phyloP scores from a whole-genome alignment of 2,329 filamentous ascomycete genomes.

The Colletotrichum musicola region DNA sequence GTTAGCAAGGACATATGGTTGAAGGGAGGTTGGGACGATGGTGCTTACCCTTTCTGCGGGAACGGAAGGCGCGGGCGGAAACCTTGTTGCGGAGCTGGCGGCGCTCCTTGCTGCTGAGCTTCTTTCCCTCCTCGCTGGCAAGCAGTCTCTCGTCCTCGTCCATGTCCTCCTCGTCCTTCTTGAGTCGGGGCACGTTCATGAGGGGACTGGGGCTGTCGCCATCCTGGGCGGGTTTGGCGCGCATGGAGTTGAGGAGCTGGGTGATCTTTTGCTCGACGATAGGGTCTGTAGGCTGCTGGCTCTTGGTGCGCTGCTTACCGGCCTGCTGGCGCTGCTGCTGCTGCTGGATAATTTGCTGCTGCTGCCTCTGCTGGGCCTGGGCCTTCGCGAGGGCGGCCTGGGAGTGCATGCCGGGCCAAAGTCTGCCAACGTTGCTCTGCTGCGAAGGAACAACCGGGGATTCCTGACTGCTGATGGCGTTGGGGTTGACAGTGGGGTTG shows the following conservation, averaged over 20 bases:
- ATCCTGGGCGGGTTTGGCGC: conserved; percentile 74
- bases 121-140: conserved; percentile 98
- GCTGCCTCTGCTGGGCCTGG: conserved; percentile 75
- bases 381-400: conserved; percentile 85
- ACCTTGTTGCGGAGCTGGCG: conserved; percentile 99
- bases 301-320: conserved; percentile 63
- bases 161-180: conserved; percentile 99
- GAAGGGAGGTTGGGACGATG: not conserved
- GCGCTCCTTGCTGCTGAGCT: conserved; percentile 97
- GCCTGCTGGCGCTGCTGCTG: conserved; percentile 61
- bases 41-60: conserved; percentile 91
- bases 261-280: conserved; percentile 93
- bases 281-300: conserved; percentile 70
- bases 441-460: conserved; percentile 60
- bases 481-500: conserved; percentile 75
- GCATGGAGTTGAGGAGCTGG: conserved; percentile 92
- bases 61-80: conserved; percentile 96
- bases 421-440: conserved; percentile 73
- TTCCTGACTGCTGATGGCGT: conserved; percentile 75
- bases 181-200: conserved; percentile 78
- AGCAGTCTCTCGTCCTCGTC: conserved; percentile 95
- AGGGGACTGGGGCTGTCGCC: conserved; percentile 58
- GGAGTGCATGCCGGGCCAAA: conserved; percentile 95
- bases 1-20: conserved; percentile 38
- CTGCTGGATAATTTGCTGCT: conserved; percentile 63